Conservation (phyloP, 2,329 filamentous ascomycete genomes). For the Beauveria sp. region DNA sequence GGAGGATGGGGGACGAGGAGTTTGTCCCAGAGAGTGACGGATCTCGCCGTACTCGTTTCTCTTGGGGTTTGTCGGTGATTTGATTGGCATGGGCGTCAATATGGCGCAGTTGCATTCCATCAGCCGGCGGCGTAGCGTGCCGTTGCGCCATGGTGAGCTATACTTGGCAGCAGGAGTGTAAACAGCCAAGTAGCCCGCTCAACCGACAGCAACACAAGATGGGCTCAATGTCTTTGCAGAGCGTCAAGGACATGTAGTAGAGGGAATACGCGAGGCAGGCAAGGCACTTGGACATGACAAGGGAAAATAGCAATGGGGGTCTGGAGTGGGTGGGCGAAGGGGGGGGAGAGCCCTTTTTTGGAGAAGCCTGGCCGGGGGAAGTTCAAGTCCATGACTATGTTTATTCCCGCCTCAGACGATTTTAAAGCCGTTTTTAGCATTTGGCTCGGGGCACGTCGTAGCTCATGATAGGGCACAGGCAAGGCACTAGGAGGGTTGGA, state of each 20-base stretch:
- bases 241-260: not conserved
- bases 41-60: not conserved
- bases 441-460: no score
- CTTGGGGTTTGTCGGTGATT: not conserved
- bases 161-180: not conserved
- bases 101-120: not conserved
- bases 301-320: not conserved
- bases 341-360: not conserved
- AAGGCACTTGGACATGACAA: not conserved
- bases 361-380: not conserved
- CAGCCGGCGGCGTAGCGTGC: not conserved
- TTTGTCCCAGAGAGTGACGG: constrained; percentile 4
- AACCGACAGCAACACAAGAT: not conserved
- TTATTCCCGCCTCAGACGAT: no score
- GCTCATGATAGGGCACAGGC: no score
- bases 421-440: no score
- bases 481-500: not conserved
- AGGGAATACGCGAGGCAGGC: not conserved
- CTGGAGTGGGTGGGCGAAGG: not conserved
- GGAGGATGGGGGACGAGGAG: constrained; percentile 24
- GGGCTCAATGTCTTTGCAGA: not conserved
- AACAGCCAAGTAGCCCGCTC: not conserved
- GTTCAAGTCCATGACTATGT: not conserved
- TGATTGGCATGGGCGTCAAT: not conserved
- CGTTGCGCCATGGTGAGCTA: not conserved